phyloP scores from a whole-genome alignment of 2,329 filamentous ascomycete genomes.

The Cercospora sojina region DNA sequence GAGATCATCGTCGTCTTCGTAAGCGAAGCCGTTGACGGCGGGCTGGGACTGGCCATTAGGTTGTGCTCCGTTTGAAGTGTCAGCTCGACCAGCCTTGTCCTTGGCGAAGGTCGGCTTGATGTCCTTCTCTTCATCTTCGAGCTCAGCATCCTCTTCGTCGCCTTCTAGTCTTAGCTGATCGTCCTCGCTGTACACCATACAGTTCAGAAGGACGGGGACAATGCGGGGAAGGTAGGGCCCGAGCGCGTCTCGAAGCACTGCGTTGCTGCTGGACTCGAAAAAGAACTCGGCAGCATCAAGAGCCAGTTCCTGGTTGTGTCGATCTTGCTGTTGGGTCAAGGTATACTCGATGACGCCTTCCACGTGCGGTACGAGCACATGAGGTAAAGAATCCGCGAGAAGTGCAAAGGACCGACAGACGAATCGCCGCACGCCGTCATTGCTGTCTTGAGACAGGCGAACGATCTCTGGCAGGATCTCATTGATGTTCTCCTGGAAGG shows the following conservation, averaged over 20 bases:
- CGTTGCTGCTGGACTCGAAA: slow-evolving; percentile 88
- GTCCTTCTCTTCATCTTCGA: slow-evolving; percentile 86
- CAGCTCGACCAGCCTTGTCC: slow-evolving; percentile 48
- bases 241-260: slow-evolving; percentile 72
- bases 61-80: slow-evolving; percentile 55
- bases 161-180: slow-evolving; percentile 83
- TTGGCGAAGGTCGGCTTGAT: slow-evolving; percentile 92
- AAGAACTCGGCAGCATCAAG: slow-evolving; percentile 97
- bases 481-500: slow-evolving; percentile 78
- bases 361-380: slow-evolving; percentile 87
- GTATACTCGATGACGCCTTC: slow-evolving; percentile 89
- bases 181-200: slow-evolving; percentile 95
- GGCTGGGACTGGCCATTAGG: slow-evolving; percentile 55
- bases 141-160: slow-evolving; percentile 70
- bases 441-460: slow-evolving; percentile 71
- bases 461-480: slow-evolving; percentile 80
- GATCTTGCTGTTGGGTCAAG: slow-evolving; percentile 78
- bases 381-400: slow-evolving; percentile 83
- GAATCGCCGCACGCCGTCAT: slow-evolving; percentile 80
- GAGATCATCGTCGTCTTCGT: slow-evolving; percentile 66
- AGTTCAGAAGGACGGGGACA: slow-evolving; percentile 84
- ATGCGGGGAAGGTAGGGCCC: slow-evolving; percentile 78
- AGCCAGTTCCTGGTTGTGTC: slow-evolving; percentile 81
- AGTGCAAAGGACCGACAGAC: slow-evolving; percentile 93
- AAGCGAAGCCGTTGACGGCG: slow-evolving; percentile 36